These are phyloP conservation scores for Naganishia sp. DNA, from an alignment of 1,284 basidiomycete species.

Conservation along the genomic window DNA sequence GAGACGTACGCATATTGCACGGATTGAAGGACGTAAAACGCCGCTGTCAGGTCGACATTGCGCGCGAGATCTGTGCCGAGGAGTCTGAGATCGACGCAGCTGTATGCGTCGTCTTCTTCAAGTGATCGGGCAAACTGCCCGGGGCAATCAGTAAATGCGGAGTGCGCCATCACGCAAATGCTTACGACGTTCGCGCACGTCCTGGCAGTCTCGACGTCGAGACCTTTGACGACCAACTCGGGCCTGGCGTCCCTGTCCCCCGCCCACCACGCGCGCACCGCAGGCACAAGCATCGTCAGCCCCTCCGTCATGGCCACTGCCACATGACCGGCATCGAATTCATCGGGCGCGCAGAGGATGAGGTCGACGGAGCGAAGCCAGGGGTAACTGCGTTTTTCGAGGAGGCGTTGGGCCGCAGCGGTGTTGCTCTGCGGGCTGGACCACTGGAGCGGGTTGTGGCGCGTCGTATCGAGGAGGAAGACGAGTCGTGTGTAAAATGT, in stretches of 20 bases:
- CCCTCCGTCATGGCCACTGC: not conserved
- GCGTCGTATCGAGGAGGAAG: conserved; percentile 6
- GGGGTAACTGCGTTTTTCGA: not conserved
- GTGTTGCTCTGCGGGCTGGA: not conserved
- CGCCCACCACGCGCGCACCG: conserved; percentile 11
- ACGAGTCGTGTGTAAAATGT: conserved; percentile 5
- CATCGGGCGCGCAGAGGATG: conserved; percentile 5
- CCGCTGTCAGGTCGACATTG: conserved; percentile 9
- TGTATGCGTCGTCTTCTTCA: not conserved
- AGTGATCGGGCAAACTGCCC: conserved; percentile 2
- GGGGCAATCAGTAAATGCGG: not conserved
- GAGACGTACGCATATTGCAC: conserved; percentile 7
- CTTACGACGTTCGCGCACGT: conserved; percentile 4
- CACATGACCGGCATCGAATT: conserved; percentile 4
- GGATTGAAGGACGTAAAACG: conserved; percentile 7
- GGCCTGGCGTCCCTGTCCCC: conserved; percentile 4
- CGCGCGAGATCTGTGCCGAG: conserved; percentile 5
- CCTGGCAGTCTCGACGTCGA: conserved; percentile 4
- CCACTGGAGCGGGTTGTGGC: not conserved
- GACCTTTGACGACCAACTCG: conserved; percentile 21
- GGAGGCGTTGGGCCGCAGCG: not conserved
- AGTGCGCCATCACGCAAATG: too few relatives aligned
- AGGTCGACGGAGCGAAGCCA: conserved; percentile 19
- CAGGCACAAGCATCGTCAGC: conserved; percentile 10
- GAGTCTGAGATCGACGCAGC: conserved; percentile 9